phyloP scores from a whole-genome alignment of 495 filamentous ascomycete species.

The Venustampulla echinocandica region DNA sequence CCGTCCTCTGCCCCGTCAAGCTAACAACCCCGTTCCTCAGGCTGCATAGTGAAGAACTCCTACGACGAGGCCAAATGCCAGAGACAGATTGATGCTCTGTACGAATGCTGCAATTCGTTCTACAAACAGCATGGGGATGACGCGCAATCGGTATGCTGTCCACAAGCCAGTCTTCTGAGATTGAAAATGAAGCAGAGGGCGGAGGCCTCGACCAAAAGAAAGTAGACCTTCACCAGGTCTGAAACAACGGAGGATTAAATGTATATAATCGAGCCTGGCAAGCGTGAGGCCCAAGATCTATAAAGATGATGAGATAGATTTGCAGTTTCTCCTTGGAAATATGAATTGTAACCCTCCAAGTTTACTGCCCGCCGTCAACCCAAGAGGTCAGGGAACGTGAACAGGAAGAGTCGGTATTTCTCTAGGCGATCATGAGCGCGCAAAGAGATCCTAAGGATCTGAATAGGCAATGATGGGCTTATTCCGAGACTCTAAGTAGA shows the following conservation, averaged over 20 bases:
- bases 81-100: constrained; percentile 77
- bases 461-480: constrained; percentile 89
- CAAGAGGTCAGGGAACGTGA: constrained; percentile 54
- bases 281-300: not conserved
- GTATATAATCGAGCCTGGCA: not conserved
- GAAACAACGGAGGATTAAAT: too few species aligned
- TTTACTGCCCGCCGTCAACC: constrained; percentile 41
- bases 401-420: constrained; percentile 53
- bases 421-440: constrained; percentile 99
- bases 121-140: constrained; percentile 73
- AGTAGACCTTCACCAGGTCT: not conserved
- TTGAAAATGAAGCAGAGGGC: constrained; percentile 82
- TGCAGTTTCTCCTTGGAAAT: not conserved
- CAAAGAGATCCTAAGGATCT: constrained; percentile 75
- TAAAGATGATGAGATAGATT: not conserved
- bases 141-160: constrained; percentile 73
- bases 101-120: constrained; percentile 88
- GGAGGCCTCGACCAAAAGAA: constrained; percentile 28
- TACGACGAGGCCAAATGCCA: constrained; percentile 83
- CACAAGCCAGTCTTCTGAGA: constrained; percentile 66
- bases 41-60: constrained; percentile 74
- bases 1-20: too few species aligned
- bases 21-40: too few species aligned
- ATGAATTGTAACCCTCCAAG: constrained; percentile 24
- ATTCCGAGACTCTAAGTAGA: constrained; percentile 99